phyloP scores from a whole-genome alignment of 2,329 filamentous ascomycete species.

The Ophiostoma sp. region DNA sequence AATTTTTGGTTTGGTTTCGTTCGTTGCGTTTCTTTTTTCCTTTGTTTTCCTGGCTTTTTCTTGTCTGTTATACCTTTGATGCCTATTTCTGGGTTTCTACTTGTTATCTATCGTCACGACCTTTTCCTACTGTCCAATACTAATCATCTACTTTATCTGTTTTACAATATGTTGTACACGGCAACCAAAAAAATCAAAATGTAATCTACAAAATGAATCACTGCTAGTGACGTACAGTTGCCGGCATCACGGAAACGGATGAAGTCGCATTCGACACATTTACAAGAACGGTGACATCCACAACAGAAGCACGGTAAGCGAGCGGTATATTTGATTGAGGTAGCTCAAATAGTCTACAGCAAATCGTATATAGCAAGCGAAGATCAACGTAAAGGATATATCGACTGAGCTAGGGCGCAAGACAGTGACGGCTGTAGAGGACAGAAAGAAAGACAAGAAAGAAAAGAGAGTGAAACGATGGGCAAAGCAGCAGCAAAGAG shows the following conservation, averaged over 20 bases:
- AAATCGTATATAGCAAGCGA: no score
- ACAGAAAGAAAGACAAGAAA: background rate
- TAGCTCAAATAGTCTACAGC: no score
- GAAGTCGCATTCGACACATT: no score
- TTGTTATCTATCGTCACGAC: background rate
- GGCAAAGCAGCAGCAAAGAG: background rate
- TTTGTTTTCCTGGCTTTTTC: background rate
- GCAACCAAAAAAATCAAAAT: no score
- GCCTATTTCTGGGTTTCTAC: background rate
- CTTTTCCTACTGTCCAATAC: constrained; percentile 4
- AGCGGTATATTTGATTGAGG: no score
- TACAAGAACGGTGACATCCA: no score
- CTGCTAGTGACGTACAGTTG: no score
- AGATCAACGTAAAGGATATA: no score
- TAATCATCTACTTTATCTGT: background rate
- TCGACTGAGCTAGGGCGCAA: background rate
- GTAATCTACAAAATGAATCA: no score
- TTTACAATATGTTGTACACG: background rate
- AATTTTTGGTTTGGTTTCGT: background rate
- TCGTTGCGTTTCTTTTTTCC: background rate
- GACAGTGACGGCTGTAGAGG: background rate
- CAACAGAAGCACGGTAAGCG: no score
- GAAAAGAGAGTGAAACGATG: background rate
- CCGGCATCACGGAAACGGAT: no score
- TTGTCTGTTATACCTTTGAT: constrained; percentile 1